Evolutionary conservation across 2,329 filamentous ascomycete genomes (phyloP).

Genomic region (Colletotrichum lentis): DNA sequence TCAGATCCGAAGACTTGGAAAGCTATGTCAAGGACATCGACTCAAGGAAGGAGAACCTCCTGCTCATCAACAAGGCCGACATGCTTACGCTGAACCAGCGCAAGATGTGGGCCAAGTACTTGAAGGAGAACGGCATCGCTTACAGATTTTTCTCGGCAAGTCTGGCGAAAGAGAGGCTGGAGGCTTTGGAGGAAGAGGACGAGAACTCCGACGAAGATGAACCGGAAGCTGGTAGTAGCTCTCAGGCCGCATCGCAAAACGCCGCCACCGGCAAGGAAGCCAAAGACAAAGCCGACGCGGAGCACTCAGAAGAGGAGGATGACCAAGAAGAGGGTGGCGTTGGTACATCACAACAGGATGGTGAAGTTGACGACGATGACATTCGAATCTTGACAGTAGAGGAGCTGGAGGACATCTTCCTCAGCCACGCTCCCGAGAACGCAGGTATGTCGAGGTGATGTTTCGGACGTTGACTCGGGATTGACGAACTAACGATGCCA

Average conservation of each 20-base stretch:
- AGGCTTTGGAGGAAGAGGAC: constrained; percentile 65
- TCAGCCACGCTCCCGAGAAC: constrained; percentile 70
- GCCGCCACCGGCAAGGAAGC: constrained; percentile 53
- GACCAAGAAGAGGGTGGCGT: constrained; percentile 49
- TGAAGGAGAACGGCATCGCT: constrained; percentile 80
- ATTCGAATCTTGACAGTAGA: constrained; percentile 90
- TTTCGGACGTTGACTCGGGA: neutral
- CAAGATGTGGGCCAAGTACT: constrained; percentile 84
- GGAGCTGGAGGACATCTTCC: constrained; percentile 88
- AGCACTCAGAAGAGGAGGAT: constrained; percentile 40
- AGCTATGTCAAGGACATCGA: constrained; percentile 94
- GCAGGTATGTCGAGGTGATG: constrained; percentile 53
- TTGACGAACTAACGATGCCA: constrained; percentile 31
- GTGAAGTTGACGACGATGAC: constrained; percentile 61
- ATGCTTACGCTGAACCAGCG: constrained; percentile 95
- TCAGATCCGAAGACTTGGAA: constrained; percentile 93
- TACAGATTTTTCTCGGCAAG: constrained; percentile 98
- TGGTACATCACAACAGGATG: constrained; percentile 45
- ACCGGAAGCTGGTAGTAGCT: constrained; percentile 43
- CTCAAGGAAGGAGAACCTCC: constrained; percentile 83
- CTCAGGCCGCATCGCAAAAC: constrained; percentile 24
- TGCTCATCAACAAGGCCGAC: constrained; percentile 98
- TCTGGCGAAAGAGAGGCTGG: constrained; percentile 87
- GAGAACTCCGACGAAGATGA: constrained; percentile 46
- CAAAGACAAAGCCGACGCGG: constrained; percentile 55